A percentile compares a stretch with the other conserved stretches of the same genome.
Evolutionary conservation across 257 asterid species (phyloP).

Genomic region (Nicotiana noctiflora): DNA sequence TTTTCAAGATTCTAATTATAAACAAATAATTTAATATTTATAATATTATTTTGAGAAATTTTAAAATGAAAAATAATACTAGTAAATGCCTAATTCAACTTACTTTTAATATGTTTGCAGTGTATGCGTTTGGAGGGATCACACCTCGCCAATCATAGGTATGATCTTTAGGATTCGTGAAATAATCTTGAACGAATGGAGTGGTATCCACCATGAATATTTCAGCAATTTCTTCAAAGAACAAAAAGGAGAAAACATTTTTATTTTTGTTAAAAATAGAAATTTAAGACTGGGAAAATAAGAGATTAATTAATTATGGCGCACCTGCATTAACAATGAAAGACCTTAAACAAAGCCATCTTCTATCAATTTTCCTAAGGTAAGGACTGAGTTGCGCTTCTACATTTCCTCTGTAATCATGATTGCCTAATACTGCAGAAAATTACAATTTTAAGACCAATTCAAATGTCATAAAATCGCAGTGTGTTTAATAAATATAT

Average conservation of each 20-base stretch:
- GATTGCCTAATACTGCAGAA: slow-evolving; percentile 78
- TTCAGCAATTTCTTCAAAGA: slow-evolving; percentile 51
- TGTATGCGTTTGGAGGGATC: slow-evolving; percentile 34
- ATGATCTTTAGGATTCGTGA: slow-evolving; percentile 40
- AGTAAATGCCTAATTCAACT: slow-evolving; percentile 2
- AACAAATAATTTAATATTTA: background rate
- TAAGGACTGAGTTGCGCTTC: slow-evolving; percentile 65
- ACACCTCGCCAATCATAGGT: slow-evolving; percentile 75
- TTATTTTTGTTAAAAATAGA: background rate
- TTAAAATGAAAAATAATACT: background rate
- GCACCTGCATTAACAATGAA: slow-evolving; percentile 62
- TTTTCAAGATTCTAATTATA: slow-evolving; percentile 47
- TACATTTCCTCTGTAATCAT: slow-evolving; percentile 81
- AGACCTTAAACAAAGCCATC: slow-evolving; percentile 90
- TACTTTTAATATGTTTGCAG: slow-evolving; percentile 37
- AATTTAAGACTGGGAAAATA: background rate
- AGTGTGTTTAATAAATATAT: background rate
- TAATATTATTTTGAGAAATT: background rate
- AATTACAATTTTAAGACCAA: too few relatives aligned
- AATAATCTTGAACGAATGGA: slow-evolving; percentile 58
- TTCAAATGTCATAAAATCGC: background rate
- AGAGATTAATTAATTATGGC: background rate
- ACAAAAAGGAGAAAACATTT: background rate
- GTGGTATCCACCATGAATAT: slow-evolving; percentile 82
- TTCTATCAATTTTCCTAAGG: slow-evolving; percentile 49